Base-by-base conservation (phyloP, 2,329 filamentous ascomycete species). In the Pyricularia pennisetigena region DNA sequence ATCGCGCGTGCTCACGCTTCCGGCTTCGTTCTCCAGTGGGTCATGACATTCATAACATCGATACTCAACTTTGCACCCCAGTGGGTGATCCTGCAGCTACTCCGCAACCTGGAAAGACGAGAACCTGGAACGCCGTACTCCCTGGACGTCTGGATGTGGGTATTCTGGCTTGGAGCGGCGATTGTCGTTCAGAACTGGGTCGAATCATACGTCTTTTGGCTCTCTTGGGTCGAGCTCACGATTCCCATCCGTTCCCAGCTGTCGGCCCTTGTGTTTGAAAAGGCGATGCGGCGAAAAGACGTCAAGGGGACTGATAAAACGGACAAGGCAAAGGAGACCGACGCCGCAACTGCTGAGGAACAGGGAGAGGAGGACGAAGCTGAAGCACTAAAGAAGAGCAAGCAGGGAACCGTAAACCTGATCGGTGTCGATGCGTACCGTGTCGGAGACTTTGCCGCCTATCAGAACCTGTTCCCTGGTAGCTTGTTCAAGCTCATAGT, bases 241-340 rank as follows among this genome's bases (percentile, higher is more conserved):
- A 82, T 92, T 28, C 89, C 90, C 0, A 80, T 94, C 20, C 86
- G 90, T 67, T 84, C 87, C 30, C 88, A 93, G 72, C 79, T 95
- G 2, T 87, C 89, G 1, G 85, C 90, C 0, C 81, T 93, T 8
- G 85, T 94, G 20, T 94, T 94, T 72, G 85, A 89, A 69, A 95
- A 95, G 76, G 86, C 90, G 0, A 87, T 93, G 82, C 84, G 89
- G 62, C 85, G 89, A 65, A 94, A 94, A 75, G 91, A 94, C 75
- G 86, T 91, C 59, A 92, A 93, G 75, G 84, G 86, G 12, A 82
- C 85, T 4, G 81, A 80, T 49, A 87, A 85, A 73, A 73, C 76
- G 10, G 75, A 76, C 23, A 81, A 80, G 65, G 78, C 79, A 41
- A 74, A 74, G n/a, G 73, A 78, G 5, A 68, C 75, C 3, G 75